These are phyloP conservation scores for Coprinopsis marcescibilis DNA, from an alignment of 768 basidiomycete species.

Conservation along the genomic window DNA sequence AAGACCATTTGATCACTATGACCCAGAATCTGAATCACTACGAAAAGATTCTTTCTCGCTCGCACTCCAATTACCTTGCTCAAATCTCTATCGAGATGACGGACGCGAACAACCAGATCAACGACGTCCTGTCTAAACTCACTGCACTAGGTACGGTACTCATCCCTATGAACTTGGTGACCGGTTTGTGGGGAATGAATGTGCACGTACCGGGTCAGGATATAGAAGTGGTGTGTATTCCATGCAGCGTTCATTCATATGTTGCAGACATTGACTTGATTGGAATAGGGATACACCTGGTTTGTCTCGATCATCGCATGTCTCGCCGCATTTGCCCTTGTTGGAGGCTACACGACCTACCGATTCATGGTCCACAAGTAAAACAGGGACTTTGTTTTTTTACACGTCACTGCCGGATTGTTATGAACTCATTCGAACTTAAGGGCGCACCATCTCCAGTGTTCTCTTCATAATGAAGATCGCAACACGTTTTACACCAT, in stretches of 20 bases:
- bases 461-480: no score
- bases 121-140: conserved; percentile 94
- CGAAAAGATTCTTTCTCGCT: conserved; percentile 97
- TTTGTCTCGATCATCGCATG: conserved; percentile 81
- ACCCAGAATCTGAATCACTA: conserved; percentile 99
- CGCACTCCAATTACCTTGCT: conserved; percentile 98
- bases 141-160: conserved; percentile 97
- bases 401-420: no score
- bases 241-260: no score
- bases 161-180: conserved; percentile 95
- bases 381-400: no score
- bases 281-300: conserved; percentile 60
- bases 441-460: no score
- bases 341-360: conserved; percentile 79
- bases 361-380: conserved; percentile 57
- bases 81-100: conserved; percentile 99
- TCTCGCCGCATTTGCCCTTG: conserved; percentile 72
- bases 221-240: conserved; percentile 37
- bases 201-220: conserved; percentile 92
- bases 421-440: no score
- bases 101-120: conserved; percentile 99
- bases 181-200: conserved; percentile 98
- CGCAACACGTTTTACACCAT: no score
- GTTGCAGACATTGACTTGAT: background rate
- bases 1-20: conserved; percentile 99